Evolutionary conservation across 2,329 filamentous ascomycete genomes (phyloP).

Genomic region (Colletotrichum horii): DNA sequence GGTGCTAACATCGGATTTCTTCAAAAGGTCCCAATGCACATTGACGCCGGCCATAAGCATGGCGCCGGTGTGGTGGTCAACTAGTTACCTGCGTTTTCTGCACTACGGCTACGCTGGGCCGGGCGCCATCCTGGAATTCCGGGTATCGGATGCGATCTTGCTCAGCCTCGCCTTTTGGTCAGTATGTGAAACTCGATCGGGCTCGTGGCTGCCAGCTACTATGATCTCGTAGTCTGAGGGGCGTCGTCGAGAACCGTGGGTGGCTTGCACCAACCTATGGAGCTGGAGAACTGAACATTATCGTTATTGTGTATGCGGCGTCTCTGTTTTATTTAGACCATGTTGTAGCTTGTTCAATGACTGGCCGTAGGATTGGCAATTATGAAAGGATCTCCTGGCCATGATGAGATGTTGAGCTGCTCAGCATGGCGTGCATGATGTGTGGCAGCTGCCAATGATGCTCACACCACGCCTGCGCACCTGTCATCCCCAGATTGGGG

Average conservation of each 20-base stretch:
- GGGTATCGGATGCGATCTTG: neutral
- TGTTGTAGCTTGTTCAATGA: too few species aligned
- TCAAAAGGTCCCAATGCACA: neutral
- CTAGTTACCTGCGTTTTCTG: neutral
- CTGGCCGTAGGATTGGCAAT: neutral
- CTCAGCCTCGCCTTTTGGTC: neutral
- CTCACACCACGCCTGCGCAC: neutral
- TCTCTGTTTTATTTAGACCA: neutral
- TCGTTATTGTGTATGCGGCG: neutral
- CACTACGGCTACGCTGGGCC: neutral
- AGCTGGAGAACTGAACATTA: neutral
- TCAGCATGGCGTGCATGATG: neutral
- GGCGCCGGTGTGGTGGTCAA: neutral
- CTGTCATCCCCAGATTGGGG: neutral
- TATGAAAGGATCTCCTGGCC: neutral
- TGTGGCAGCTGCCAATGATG: neutral
- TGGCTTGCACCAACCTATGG: neutral
- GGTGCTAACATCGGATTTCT: neutral
- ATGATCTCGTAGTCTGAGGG: neutral
- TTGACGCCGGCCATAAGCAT: neutral
- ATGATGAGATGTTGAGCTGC: neutral
- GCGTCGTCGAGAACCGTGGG: neutral
- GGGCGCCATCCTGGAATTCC: neutral
- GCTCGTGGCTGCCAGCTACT: neutral
- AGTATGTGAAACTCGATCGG: neutral